phyloP scores from a whole-genome alignment of 2,329 filamentous ascomycete genomes.

The Polytolypa hystricis region DNA sequence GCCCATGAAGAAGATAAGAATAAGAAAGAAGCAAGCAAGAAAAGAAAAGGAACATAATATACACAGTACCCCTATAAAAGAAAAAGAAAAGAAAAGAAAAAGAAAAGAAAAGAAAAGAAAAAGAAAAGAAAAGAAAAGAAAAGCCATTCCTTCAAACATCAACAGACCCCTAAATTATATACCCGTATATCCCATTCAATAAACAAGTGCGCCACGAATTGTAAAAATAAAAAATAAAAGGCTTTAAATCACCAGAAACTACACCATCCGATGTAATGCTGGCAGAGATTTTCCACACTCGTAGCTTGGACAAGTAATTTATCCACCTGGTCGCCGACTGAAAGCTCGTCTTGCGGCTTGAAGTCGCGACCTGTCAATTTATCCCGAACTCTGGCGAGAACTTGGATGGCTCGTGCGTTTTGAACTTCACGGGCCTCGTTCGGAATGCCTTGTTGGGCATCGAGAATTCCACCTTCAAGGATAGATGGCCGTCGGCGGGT shows the following conservation, averaged over 20 bases:
- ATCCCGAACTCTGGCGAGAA: constrained; percentile 82
- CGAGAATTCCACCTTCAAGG: constrained; percentile 45
- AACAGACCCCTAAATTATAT: no score
- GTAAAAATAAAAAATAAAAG: no score
- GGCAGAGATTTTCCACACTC: constrained; percentile 92
- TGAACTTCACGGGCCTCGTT: constrained; percentile 59
- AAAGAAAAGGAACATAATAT: not conserved
- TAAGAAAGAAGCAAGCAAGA: no score
- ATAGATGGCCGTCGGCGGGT: constrained; percentile 58
- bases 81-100: no score
- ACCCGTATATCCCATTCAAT: no score
- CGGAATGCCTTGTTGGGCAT: constrained; percentile 30
- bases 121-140: constrained; percentile 15
- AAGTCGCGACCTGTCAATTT: constrained; percentile 94
- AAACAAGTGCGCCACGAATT: no score
- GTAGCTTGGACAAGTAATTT: constrained; percentile 92
- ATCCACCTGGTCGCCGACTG: constrained; percentile 79
- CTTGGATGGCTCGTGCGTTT: constrained; percentile 85
- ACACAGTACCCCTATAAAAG: not conserved
- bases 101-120: not conserved
- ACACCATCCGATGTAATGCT: constrained; percentile 99
- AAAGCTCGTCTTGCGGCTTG: constrained; percentile 71
- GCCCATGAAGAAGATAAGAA: no score
- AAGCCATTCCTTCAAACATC: not conserved
- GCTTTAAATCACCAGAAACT: constrained; percentile 82